A percentile compares a stretch with the other conserved stretches of the same genome.
phyloP scores from a whole-genome alignment of 2,329 filamentous ascomycete species.

The Eutypella sp. region DNA sequence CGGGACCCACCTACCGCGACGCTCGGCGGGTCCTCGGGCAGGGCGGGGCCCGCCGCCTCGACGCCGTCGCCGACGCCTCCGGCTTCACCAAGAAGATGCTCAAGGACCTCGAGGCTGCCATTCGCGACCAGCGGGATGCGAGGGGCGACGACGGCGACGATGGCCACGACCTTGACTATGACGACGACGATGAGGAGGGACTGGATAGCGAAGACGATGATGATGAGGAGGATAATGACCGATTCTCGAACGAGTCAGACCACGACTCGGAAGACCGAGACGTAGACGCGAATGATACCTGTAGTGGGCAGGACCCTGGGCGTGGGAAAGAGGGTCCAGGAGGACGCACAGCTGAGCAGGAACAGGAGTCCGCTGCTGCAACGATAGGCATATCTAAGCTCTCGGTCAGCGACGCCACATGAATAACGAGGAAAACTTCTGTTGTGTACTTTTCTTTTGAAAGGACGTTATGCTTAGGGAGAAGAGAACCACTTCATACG shows the following conservation, averaged over 20 bases:
- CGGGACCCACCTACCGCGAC: constrained; percentile 81
- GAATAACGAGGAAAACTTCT: too few relatives aligned
- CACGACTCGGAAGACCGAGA: too few relatives aligned
- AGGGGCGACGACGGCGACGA: constrained; percentile 34
- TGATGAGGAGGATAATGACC: constrained; percentile 29
- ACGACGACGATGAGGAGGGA: constrained; percentile 30
- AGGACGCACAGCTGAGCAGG: background rate
- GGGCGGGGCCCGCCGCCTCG: constrained; percentile 64
- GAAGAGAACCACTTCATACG: too few relatives aligned
- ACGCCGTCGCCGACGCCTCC: constrained; percentile 84
- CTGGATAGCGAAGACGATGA: constrained; percentile 24
- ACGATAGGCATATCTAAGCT: constrained; percentile 19
- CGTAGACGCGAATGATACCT: constrained; percentile 21
- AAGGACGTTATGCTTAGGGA: too few relatives aligned
- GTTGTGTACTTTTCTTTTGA: too few relatives aligned
- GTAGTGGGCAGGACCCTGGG: constrained; percentile 11
- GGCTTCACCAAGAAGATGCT: constrained; percentile 97
- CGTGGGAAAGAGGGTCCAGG: constrained; percentile 8
- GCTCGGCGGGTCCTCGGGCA: constrained; percentile 69
- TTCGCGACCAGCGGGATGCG: constrained; percentile 65
- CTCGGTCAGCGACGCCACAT: constrained; percentile 21
- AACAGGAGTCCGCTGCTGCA: too few relatives aligned
- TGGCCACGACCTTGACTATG: too few relatives aligned
- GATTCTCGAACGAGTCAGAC: too few relatives aligned
- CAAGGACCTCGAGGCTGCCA: constrained; percentile 87